A percentile compares a stretch with the other conserved stretches of the same genome.
Conservation (phyloP, 768 basidiomycete genomes). For the Lepiota brunneoincarnata region DNA sequence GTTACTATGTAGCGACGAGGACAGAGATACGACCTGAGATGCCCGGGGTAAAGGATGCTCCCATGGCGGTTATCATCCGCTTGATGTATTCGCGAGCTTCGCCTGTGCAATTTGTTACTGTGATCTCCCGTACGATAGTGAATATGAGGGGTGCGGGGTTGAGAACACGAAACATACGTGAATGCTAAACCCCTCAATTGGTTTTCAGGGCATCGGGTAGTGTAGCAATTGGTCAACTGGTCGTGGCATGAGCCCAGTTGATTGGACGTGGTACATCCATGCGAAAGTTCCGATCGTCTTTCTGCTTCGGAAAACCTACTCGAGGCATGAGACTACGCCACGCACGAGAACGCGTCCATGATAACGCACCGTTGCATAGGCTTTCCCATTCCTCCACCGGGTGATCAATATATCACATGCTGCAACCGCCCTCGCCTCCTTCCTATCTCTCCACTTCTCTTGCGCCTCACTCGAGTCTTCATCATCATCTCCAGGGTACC, state of each 20-base stretch:
- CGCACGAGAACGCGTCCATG: not conserved
- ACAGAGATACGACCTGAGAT: slow-evolving; percentile 77
- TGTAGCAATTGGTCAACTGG: slow-evolving; percentile 80
- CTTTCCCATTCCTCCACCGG: slow-evolving; percentile 61
- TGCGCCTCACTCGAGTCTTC: slow-evolving; percentile 19
- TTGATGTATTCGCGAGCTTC: slow-evolving; percentile 86
- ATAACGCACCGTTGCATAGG: slow-evolving; percentile 70
- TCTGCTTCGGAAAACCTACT: slow-evolving; percentile 53
- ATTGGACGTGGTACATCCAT: slow-evolving; percentile 82
- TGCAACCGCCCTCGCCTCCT: slow-evolving; percentile 39
- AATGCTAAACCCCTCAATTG: slow-evolving; percentile 54
- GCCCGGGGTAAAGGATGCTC: slow-evolving; percentile 77
- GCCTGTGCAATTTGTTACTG: slow-evolving; percentile 88
- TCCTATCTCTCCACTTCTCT: slow-evolving; percentile 20
- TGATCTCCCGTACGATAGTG: slow-evolving; percentile 55
- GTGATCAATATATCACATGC: slow-evolving; percentile 74
- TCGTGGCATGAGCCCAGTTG: slow-evolving; percentile 53
- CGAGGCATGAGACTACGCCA: not conserved
- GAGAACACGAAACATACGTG: too few species aligned
- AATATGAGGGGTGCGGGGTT: too few species aligned
- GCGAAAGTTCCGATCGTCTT: slow-evolving; percentile 75
- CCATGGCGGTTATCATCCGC: slow-evolving; percentile 72
- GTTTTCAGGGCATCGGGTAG: slow-evolving; percentile 70
- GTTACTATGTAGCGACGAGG: slow-evolving; percentile 82
- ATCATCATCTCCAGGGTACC: slow-evolving; percentile 26